Evolutionary conservation across 768 basidiomycete genomes (phyloP), one percentile per base, ranked within the genome.

Genomic region (Rhizopogon salebrosus): DNA sequence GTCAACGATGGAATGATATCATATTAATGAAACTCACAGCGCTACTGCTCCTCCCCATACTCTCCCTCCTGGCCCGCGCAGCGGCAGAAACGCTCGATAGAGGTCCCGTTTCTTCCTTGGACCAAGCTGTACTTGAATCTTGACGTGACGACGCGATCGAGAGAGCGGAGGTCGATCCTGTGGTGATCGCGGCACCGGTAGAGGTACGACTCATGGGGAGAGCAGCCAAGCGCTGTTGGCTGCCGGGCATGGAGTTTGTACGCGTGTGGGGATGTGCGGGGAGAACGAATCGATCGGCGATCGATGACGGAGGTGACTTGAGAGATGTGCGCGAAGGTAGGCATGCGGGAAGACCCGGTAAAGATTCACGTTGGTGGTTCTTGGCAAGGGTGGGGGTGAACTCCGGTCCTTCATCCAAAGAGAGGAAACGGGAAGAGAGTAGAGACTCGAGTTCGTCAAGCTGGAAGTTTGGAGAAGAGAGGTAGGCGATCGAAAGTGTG

Each of bases 391-490:
- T 91, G 0, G 88, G 89, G 0, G 85, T 80, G 62, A 90, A 91
- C 27, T 78, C 79, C 11, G 73, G 74, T 16, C 79, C 83, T 59
- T 82, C 79, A 59, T 88, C 85, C 51, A 82, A 74, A 1, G 84
- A 84, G 23, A 87, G 73, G 61, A 92, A 88, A 13, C 82, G 74
- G 3, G 84, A 85, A 3, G 87, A 89, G 4, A 92, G 72, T 1
- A 90, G 70, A 1, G 85, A 84, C 67, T 92, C 90, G 29, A 85
- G 75, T 57, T 89, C 85, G 66, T 90, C 87, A 27, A 91, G 70
- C 56, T 82, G 77, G 72, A 92, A 92, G 60, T 78, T 72, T 4
- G 89, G 87, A 1, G 77, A 70, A 11, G 78, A 72, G 42, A 91
- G 80, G 67, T 88, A 91, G 24, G 79, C 82, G 34, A 77, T 69